phyloP scores from a whole-genome alignment of 768 basidiomycete genomes.

The Rhodotorula taiwanensis region DNA sequence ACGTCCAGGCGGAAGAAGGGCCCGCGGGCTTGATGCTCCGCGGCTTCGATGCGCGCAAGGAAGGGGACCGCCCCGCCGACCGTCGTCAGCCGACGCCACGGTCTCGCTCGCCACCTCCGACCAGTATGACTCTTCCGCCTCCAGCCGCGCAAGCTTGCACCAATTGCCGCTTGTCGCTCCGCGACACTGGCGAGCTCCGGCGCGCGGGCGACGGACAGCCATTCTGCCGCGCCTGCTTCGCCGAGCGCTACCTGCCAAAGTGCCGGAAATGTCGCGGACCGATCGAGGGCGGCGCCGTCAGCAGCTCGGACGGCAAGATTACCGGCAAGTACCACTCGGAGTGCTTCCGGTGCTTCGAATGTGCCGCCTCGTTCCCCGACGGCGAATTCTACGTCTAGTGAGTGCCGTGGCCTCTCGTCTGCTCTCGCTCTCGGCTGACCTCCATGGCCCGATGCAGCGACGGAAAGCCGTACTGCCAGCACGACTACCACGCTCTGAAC shows the following conservation, averaged over 20 bases:
- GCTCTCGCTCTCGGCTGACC: neutral
- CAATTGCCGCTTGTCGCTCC: slow-evolving; percentile 3
- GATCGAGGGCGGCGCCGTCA: slow-evolving; percentile 40
- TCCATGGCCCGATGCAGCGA: slow-evolving; percentile 2
- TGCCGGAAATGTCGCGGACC: slow-evolving; percentile 37
- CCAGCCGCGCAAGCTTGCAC: slow-evolving; percentile 9
- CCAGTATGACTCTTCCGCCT: too few relatives aligned
- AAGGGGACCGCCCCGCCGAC: neutral
- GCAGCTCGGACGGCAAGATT: slow-evolving; percentile 39
- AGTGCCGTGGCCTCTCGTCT: neutral
- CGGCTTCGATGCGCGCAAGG: neutral
- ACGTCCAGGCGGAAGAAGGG: neutral
- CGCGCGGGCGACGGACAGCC: slow-evolving; percentile 28
- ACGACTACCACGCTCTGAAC: slow-evolving; percentile 38
- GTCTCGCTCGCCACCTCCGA: neutral
- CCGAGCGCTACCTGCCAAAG: slow-evolving; percentile 39
- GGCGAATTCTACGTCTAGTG: slow-evolving; percentile 41
- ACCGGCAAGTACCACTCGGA: slow-evolving; percentile 35
- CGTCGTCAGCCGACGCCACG: neutral
- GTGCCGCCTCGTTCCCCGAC: slow-evolving; percentile 32
- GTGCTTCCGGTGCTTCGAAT: slow-evolving; percentile 33
- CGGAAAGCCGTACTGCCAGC: slow-evolving; percentile 36
- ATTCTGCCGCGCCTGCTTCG: slow-evolving; percentile 39
- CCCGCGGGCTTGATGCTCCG: neutral
- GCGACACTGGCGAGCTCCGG: neutral